Evolutionary conservation across 2,329 filamentous ascomycete species (phyloP).

Genomic region (Talaromyces atroroseus): DNA sequence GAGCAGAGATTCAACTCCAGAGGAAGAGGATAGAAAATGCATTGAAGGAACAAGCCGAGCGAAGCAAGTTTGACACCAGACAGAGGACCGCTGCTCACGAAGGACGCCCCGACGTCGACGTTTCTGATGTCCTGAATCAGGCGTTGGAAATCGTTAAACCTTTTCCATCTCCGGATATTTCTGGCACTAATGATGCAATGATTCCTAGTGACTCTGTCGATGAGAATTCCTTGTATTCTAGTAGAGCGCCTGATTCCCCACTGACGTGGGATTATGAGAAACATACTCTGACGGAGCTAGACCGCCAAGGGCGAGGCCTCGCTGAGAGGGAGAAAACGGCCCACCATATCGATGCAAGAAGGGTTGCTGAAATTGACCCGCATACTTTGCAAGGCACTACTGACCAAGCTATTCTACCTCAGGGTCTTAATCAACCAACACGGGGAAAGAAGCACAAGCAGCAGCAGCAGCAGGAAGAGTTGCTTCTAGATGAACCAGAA

Average conservation of each 20-base stretch:
- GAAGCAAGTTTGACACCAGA: constrained; percentile 47
- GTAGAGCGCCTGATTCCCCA: constrained; percentile 74
- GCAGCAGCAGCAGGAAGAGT: constrained; percentile 1
- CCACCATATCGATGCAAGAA: not conserved
- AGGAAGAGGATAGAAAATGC: constrained; percentile 73
- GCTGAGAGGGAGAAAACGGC: not conserved
- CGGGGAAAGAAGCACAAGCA: not conserved
- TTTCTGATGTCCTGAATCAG: constrained; percentile 66
- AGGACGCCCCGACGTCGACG: constrained; percentile 59
- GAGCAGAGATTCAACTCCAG: constrained; percentile 73
- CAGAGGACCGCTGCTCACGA: constrained; percentile 49
- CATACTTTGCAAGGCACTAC: constrained; percentile 11
- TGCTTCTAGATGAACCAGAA: constrained; percentile 39
- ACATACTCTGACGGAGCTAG: constrained; percentile 24
- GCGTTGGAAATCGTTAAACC: constrained; percentile 67
- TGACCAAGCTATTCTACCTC: constrained; percentile 18
- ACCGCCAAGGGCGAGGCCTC: constrained; percentile 8
- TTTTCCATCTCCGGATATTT: constrained; percentile 51
- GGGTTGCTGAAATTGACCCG: not conserved
- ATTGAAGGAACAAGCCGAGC: constrained; percentile 71
- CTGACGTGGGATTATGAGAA: constrained; percentile 36
- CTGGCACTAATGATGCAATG: constrained; percentile 53
- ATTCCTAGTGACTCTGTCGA: constrained; percentile 78
- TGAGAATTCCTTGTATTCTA: constrained; percentile 94
- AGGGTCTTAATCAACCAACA: constrained; percentile 3